Evolutionary conservation across 2,329 filamentous ascomycete species (phyloP).

Genomic region (Paracoccidioides brasiliensis): DNA sequence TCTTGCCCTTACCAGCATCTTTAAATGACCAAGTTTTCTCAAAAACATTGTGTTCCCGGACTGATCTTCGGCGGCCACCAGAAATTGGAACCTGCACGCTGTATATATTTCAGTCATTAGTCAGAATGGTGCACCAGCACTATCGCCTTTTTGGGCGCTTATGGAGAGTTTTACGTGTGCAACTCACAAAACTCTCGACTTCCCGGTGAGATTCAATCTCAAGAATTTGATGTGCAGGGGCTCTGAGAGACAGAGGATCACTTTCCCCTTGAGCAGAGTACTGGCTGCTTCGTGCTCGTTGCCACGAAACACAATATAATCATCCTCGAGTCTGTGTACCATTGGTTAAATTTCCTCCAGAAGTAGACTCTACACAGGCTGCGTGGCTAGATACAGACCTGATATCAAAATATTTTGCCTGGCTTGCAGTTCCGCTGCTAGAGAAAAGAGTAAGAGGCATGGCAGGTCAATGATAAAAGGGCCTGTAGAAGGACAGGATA

Average conservation of each 20-base stretch:
- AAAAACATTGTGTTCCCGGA: conserved; percentile 42
- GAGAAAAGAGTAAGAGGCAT: conserved; percentile 37
- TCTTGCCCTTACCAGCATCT: conserved; percentile 35
- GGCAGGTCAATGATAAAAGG: not conserved
- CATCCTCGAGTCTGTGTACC: conserved; percentile 53
- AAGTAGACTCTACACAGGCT: not conserved
- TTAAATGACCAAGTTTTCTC: conserved; percentile 61
- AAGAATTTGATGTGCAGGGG: conserved; percentile 60
- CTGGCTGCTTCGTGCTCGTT: conserved; percentile 62
- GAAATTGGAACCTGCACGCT: conserved; percentile 21
- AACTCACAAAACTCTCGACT: conserved; percentile 54
- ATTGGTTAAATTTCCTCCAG: not conserved
- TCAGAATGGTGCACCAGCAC: conserved; percentile 4
- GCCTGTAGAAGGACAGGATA: not conserved
- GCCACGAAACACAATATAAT: conserved; percentile 68
- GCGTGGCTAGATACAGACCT: conserved; percentile 19
- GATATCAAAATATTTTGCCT: conserved; percentile 39
- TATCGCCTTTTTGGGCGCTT: conserved; percentile 6
- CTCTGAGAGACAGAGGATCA: conserved; percentile 60
- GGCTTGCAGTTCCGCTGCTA: conserved; percentile 28
- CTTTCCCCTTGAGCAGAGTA: conserved; percentile 57
- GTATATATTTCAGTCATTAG: conserved; percentile 20
- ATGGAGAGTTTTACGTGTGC: not conserved
- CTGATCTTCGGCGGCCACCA: conserved; percentile 25
- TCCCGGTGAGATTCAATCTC: conserved; percentile 57